Conservation (phyloP, 225 moss, liverwort and hornwort species). For the Polytrichum formosum region DNA sequence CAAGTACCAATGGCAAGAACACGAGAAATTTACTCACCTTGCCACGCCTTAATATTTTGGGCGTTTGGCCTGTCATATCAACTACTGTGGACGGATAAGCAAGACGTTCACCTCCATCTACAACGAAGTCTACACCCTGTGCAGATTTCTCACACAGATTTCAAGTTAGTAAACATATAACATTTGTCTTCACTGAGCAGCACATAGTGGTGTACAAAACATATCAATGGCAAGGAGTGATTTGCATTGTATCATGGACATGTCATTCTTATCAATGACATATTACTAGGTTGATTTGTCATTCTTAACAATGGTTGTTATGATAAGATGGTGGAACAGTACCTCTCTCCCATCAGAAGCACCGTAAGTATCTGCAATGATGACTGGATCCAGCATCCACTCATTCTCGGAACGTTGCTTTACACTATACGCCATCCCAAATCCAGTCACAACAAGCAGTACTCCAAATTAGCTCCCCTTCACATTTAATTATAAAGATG, state of each 20-base stretch:
- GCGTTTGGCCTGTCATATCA: conserved; percentile 53
- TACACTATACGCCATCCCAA: conserved; percentile 31
- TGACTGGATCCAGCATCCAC: conserved; percentile 69
- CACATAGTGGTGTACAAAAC: too few species aligned
- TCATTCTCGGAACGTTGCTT: conserved; percentile 54
- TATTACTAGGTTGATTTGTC: too few species aligned
- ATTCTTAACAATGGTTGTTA: background rate
- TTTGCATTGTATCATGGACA: too few species aligned
- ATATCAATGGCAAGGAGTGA: too few species aligned
- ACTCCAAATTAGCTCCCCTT: background rate
- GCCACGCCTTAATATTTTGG: conserved; percentile 45
- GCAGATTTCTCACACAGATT: too few species aligned
- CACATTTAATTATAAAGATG: background rate
- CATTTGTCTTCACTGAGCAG: too few species aligned
- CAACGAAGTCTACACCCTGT: conserved; percentile 65
- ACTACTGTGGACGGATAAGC: conserved; percentile 64
- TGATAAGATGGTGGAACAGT: conserved; percentile 1
- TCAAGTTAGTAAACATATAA: too few species aligned
- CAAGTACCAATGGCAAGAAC: background rate
- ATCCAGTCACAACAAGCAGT: background rate
- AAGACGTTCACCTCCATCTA: conserved; percentile 59
- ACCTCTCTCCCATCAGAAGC: conserved; percentile 53
- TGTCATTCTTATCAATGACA: too few species aligned
- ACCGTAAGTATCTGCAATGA: conserved; percentile 56
- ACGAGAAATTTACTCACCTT: conserved; percentile 25